Conservation (phyloP, 768 basidiomycete genomes). For the Tubosaeta brunneosetosa region DNA sequence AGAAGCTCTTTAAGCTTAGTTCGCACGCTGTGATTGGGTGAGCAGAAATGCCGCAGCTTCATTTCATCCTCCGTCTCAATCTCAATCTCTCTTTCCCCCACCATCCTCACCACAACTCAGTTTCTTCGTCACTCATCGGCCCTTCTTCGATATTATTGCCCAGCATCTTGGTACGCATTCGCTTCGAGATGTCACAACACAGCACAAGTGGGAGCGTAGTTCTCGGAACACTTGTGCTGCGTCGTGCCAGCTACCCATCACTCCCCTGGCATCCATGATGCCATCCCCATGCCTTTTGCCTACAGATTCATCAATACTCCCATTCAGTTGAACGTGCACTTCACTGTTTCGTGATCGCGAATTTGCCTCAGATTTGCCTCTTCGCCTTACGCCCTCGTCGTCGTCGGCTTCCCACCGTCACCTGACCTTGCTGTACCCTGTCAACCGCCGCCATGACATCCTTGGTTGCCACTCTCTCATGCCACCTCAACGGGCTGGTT, state of each 20-base stretch:
- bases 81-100: no score
- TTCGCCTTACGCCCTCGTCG: not conserved
- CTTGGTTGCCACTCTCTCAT: not conserved
- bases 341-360: not conserved
- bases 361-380: not conserved
- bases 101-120: no score
- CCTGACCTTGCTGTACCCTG: not conserved
- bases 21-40: no score
- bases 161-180: not conserved
- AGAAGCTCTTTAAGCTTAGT: no score
- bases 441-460: not conserved
- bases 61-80: no score
- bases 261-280: not conserved
- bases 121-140: not conserved
- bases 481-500: slow-evolving; percentile 1
- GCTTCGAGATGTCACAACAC: slow-evolving; percentile 10
- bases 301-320: not conserved
- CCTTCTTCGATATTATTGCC: not conserved
- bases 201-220: slow-evolving; percentile 43
- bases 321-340: not conserved
- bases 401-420: slow-evolving; percentile 2
- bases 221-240: slow-evolving; percentile 38
- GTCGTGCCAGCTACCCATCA: slow-evolving; percentile 7
- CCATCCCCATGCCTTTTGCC: slow-evolving; percentile 1
- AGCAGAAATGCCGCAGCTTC: no score